phyloP scores from a whole-genome alignment of 129 eudicot genomes.

The Lonicera japonica region DNA sequence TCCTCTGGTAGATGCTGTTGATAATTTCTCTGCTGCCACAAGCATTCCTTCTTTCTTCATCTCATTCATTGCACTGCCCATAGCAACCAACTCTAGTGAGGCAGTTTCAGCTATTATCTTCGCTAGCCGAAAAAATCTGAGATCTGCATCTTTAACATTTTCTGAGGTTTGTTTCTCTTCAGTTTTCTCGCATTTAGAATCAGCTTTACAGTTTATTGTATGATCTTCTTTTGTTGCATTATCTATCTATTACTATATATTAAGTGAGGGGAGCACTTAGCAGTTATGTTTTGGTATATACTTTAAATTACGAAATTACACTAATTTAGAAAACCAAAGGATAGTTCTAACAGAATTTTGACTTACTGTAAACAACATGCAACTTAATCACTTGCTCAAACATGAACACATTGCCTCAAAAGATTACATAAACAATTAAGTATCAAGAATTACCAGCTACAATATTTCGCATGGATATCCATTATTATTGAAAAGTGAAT shows the following conservation, averaged over 20 bases:
- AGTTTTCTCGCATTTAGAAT: neutral
- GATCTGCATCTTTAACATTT: slow-evolving; percentile 90
- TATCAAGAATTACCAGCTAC: too few relatives aligned
- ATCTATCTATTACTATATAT: too few relatives aligned
- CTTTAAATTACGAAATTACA: too few relatives aligned
- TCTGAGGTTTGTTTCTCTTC: slow-evolving; percentile 60
- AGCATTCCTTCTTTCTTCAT: slow-evolving; percentile 89
- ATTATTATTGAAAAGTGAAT: too few relatives aligned
- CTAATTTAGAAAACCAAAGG: too few relatives aligned
- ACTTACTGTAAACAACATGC: too few relatives aligned
- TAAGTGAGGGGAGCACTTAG: too few relatives aligned
- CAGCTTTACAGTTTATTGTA: neutral
- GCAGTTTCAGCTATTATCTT: slow-evolving; percentile 91
- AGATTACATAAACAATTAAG: too few relatives aligned
- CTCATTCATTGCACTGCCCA: slow-evolving; percentile 78
- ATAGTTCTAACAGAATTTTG: too few relatives aligned
- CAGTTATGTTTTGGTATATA: too few relatives aligned
- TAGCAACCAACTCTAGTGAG: slow-evolving; percentile 94
- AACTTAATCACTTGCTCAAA: too few relatives aligned
- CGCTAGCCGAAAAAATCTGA: slow-evolving; percentile 63
- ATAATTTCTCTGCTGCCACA: slow-evolving; percentile 74
- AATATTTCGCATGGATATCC: neutral
- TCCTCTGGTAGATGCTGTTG: slow-evolving; percentile 87
- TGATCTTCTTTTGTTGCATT: neutral
- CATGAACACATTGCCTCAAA: too few relatives aligned